A percentile compares a stretch with the other conserved stretches of the same genome.
phyloP scores from a whole-genome alignment of 2,329 filamentous ascomycete genomes.

The Fusarium compactum region DNA sequence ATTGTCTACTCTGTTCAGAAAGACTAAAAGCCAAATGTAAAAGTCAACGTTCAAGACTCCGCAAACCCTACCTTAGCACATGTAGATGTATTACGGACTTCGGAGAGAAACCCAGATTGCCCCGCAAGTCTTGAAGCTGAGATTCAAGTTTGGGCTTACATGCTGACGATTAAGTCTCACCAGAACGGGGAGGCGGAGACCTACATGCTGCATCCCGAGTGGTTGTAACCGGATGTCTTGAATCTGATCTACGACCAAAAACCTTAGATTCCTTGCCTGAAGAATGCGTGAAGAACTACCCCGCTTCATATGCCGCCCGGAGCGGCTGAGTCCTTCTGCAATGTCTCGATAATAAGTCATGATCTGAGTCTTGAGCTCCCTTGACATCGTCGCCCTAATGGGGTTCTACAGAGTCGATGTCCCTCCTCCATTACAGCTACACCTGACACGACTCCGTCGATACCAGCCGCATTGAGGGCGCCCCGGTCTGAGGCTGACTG shows the following conservation, averaged over 20 bases:
- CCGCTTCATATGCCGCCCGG: neutral
- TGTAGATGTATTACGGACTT: neutral
- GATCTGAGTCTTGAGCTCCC: neutral
- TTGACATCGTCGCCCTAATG: neutral
- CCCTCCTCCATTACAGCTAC: neutral
- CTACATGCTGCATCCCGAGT: neutral
- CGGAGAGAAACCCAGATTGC: neutral
- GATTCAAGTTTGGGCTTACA: neutral
- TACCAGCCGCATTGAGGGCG: neutral
- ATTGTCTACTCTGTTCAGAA: neutral
- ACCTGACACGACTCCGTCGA: neutral
- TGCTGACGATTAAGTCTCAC: neutral
- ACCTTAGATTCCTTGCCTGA: neutral
- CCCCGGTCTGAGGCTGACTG: neutral
- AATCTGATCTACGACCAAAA: neutral
- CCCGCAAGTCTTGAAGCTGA: neutral
- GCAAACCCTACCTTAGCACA: neutral
- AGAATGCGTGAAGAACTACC: neutral
- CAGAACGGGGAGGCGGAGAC: neutral
- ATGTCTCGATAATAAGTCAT: neutral
- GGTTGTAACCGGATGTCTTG: neutral
- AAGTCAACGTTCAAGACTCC: neutral
- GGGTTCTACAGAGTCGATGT: neutral
- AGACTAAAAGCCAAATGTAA: accelerated
- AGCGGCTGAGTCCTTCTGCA: neutral